phyloP scores from a whole-genome alignment of 352 stramenopile species.

The Globisporangium parvum region DNA sequence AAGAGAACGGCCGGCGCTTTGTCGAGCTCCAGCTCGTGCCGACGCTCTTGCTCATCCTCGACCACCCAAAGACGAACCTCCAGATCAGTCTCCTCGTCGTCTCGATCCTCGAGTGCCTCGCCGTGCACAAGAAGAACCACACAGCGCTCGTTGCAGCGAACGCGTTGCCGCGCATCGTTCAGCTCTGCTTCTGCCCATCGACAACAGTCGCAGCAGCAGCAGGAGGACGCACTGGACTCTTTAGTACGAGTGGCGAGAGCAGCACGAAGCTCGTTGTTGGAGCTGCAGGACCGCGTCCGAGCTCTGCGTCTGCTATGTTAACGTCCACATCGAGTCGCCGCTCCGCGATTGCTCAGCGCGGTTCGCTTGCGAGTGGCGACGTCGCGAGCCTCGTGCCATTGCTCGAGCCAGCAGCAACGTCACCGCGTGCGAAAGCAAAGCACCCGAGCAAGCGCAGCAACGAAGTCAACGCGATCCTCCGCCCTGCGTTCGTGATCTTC shows the following conservation, averaged over 20 bases:
- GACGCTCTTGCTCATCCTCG: conserved; percentile 47
- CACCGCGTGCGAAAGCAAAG: background rate
- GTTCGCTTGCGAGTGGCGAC: background rate
- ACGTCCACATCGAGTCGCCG: conserved; percentile 2
- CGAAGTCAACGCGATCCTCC: conserved; percentile 24
- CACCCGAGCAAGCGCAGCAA: background rate
- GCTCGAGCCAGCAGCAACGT: background rate
- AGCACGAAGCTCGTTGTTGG: too few relatives aligned
- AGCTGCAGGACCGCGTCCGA: background rate
- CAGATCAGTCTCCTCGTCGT: conserved; percentile 46
- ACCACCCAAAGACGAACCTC: conserved; percentile 25
- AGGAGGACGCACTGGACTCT: too few relatives aligned
- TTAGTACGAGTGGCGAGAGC: background rate
- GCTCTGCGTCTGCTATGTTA: background rate
- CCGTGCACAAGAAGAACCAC: conserved; percentile 46
- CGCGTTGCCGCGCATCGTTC: conserved; percentile 38
- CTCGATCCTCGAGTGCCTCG: conserved; percentile 49
- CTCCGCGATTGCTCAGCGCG: conserved; percentile 2
- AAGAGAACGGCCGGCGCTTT: conserved; percentile 49
- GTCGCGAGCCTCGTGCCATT: background rate
- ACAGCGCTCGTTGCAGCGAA: conserved; percentile 38
- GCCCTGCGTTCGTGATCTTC: conserved; percentile 46
- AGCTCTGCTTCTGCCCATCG: conserved; percentile 39
- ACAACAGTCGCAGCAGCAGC: background rate
- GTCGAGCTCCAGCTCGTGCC: conserved; percentile 49